Evolutionary conservation across 169 alveolate genomes (phyloP), one percentile per base, ranked within the genome.

Genomic region (Plasmodium reichenowi): DNA sequence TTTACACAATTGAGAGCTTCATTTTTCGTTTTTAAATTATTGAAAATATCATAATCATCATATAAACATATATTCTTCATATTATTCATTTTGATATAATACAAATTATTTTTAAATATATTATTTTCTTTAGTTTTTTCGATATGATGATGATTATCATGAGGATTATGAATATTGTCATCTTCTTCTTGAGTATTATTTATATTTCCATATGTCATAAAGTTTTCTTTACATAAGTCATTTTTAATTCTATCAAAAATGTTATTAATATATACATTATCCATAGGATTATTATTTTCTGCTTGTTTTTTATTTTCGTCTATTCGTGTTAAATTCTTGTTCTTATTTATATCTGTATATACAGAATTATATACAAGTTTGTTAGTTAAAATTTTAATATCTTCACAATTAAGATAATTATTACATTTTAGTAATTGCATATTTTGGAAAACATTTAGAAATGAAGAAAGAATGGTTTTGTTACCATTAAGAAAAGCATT

Each of bases 11-110:
- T 68, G 24, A 83, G 58, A 17, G 85, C 80, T 54, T 83, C 85
- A 38, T 52, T 67, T 59, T 83, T 83, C 9, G 91, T 83, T 68
- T 70, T 68, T 3, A 83, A 68, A 68, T 56, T 56, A 60, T 67
- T 83, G 70, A 83, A 43, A 47, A 83, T 56, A n/a, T 83, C 73
- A 83, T 17, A 83, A 67, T 83, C 91, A 62, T 83, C 85, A 47
- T 83, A 83, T 48, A 83, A 50, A 26, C 60, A 68, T 67, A 83
- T 68, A 15, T 38, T 24, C 38, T 68, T 83, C 38, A 56, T 68
- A 50, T 58, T 83, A 29, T 68, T n/a, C 60, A 83, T 48, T 58
- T 68, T 83, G 32, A 83, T 83, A 56, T 83, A 72, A 70, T 54
- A 83, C 22, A 83, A 50, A 26, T 43, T 48, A n/a, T 26, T 9